These are phyloP conservation scores for Aulographum hederae DNA, from an alignment of 2,329 filamentous ascomycete genomes.

Conservation along the genomic window DNA sequence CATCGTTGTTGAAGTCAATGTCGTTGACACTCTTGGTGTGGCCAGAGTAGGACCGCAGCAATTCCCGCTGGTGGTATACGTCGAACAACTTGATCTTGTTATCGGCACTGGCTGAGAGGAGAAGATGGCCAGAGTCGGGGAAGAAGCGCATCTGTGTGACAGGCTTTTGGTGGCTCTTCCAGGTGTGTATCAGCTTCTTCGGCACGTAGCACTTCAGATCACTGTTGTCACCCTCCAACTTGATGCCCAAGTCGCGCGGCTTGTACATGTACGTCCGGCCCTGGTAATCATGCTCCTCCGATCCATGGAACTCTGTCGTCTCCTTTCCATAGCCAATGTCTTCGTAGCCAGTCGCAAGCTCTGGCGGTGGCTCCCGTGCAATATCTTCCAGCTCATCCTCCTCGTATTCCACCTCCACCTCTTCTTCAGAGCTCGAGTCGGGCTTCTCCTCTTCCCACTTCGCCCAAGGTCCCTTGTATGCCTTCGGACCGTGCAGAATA, in stretches of 20 bases:
- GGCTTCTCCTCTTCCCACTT: constrained; percentile 61
- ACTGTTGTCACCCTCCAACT: constrained; percentile 52
- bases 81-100: constrained; percentile 88
- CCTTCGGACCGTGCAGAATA: constrained; percentile 68
- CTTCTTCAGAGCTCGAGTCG: constrained; percentile 44
- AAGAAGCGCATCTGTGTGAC: constrained; percentile 86
- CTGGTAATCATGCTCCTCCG: constrained; percentile 74
- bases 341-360: constrained; percentile 35
- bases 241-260: constrained; percentile 74
- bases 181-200: constrained; percentile 83
- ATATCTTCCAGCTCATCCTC: constrained; percentile 49
- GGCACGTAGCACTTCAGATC: constrained; percentile 80
- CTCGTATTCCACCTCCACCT: constrained; percentile 54
- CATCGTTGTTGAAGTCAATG: constrained; percentile 66
- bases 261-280: constrained; percentile 96
- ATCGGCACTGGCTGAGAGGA: constrained; percentile 82
- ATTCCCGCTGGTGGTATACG: constrained; percentile 73
- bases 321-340: constrained; percentile 36
- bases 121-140: constrained; percentile 67
- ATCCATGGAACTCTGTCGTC: constrained; percentile 74
- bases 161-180: constrained; percentile 68
- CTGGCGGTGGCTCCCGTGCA: constrained; percentile 33
- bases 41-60: constrained; percentile 79
- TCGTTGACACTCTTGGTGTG: constrained; percentile 84
- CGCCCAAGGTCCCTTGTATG: constrained; percentile 93